Evolutionary conservation across 805 yeast species (phyloP), one percentile per base, ranked within the genome.

Genomic region (Ogataea nakhonphanomensis): DNA sequence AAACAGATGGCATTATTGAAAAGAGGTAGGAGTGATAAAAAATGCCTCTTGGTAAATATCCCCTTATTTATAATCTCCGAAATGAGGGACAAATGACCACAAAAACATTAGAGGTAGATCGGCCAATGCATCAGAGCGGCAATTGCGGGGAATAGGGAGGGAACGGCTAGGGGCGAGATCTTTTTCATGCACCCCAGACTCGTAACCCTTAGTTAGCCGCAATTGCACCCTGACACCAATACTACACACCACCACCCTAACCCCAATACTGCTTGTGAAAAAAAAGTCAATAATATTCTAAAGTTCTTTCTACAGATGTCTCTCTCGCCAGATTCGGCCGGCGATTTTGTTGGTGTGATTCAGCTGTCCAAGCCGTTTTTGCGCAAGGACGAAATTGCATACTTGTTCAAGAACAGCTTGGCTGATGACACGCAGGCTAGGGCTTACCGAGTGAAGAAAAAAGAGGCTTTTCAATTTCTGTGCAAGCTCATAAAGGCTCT

Each of bases 401-500:
- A 37, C 5, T 42, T 61, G 26, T 44, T 48, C 22, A 45, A 52
- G 10, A 43, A 43, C 33, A 45, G 55, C 9, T 35, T 46, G 3
- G 41, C 49, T 1, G 44, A 53, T 25, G 50, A 46, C 24, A 49
- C 46, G 7, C 54, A 53, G 31, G 39, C 49, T 15, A 41, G 59
- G 27, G 25, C 45, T 8, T 61, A 59, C 36, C 36, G 41, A 12
- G 29, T 42, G 8, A 54, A 55, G 24, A 58, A 54, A 28, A 51
- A 46, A 29, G 69, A 76, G 38, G 70, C 80, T 2, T 71, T 78
- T 41, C 74, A 71, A 40, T 76, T 76, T 48, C 53, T 81, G 24
- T 71, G 75, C 46, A 77, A 73, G 43, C 57, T 82, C 3, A 70
- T 79, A 22, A 69, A 69, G 22, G 59, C 64, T 2, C 59, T 84